Conservation (phyloP, 139 green algal species). For the Picochlorum sp. region DNA sequence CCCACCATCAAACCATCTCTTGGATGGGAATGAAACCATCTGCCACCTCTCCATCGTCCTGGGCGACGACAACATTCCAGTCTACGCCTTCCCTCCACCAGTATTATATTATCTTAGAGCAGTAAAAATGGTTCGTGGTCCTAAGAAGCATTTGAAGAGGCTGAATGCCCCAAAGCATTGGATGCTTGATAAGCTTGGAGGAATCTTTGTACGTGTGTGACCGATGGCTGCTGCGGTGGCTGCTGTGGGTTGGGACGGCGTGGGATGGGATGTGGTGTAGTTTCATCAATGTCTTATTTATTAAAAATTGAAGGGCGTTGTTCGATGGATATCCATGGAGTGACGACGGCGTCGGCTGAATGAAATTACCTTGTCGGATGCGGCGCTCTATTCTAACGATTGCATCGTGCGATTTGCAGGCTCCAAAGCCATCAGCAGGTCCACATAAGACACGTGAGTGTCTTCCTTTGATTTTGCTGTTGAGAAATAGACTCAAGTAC, state of each 20-base stretch:
- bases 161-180: constrained; percentile 86
- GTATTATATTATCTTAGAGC: constrained; percentile 4
- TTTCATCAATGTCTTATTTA: background rate
- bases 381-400: background rate
- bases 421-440: constrained; percentile 91
- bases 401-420: constrained; percentile 45
- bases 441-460: constrained; percentile 98
- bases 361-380: background rate
- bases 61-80: no score
- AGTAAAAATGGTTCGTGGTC: constrained; percentile 49
- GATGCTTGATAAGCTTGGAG: constrained; percentile 99
- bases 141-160: constrained; percentile 99
- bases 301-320: background rate
- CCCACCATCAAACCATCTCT: no score
- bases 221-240: constrained; percentile 7
- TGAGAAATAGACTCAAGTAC: constrained; percentile 97
- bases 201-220: constrained; percentile 86
- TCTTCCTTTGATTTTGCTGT: constrained; percentile 90
- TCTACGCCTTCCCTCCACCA: no score
- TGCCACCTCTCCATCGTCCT: no score
- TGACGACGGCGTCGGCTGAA: background rate
- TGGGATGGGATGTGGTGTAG: background rate
- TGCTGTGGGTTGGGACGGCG: constrained; percentile 4
- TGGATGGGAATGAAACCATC: no score
- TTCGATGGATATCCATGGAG: background rate